These are phyloP conservation scores for Arxiozyma bovina DNA, from an alignment of 1,139 yeast genomes.

Conservation along the genomic window DNA sequence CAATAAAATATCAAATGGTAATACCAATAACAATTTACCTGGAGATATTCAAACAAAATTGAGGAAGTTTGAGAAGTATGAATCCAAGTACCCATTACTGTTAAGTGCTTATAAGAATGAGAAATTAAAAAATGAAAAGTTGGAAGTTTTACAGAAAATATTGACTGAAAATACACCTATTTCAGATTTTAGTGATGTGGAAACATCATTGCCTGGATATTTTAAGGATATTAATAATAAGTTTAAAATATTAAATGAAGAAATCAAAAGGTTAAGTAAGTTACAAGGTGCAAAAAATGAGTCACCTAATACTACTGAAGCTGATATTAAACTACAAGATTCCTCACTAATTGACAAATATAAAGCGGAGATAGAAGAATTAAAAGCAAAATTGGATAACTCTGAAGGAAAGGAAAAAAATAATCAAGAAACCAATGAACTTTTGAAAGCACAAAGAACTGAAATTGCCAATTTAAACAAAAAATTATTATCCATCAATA, in stretches of 20 bases:
- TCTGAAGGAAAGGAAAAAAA: not conserved
- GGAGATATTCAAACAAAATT: constrained; percentile 51
- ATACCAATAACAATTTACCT: constrained; percentile 38
- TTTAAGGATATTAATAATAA: constrained; percentile 56
- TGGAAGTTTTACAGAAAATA: constrained; percentile 59
- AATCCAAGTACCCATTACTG: constrained; percentile 75
- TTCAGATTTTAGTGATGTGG: constrained; percentile 58
- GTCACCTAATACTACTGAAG: not conserved
- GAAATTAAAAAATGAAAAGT: constrained; percentile 55
- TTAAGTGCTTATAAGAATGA: constrained; percentile 79
- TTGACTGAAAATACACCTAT: constrained; percentile 77
- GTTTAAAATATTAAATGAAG: constrained; percentile 42
- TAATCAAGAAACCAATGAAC: constrained; percentile 2
- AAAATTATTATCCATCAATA: not conserved
- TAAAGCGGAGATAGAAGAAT: constrained; percentile 2
- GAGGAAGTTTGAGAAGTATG: constrained; percentile 76
- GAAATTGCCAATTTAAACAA: constrained; percentile 4
- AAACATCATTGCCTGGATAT: constrained; percentile 59
- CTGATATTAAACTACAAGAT: not conserved
- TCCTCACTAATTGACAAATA: constrained; percentile 1
- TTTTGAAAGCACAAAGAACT: constrained; percentile 3
- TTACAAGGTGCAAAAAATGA: not conserved
- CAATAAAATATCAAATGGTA: not conserved
- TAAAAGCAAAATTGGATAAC: not conserved
- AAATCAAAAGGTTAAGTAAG: constrained; percentile 31